Percentiles rank a stretch among this genome's conserved stretches.
These are phyloP conservation scores for Chaetomium cochliodes DNA, from an alignment of 495 filamentous ascomycete genomes.

Conservation along the genomic window DNA sequence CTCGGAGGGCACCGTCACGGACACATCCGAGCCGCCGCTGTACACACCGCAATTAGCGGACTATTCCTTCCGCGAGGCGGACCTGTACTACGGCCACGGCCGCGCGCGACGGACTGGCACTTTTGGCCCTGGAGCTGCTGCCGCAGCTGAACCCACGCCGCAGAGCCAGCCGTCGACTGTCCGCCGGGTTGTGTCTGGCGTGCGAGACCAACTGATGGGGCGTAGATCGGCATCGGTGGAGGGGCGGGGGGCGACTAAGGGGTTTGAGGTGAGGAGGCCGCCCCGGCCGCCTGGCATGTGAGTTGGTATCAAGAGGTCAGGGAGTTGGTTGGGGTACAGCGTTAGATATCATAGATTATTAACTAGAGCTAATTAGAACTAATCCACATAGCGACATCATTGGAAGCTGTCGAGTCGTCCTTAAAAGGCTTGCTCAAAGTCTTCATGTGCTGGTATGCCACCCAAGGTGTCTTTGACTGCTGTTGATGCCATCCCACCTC, in stretches of 20 bases:
- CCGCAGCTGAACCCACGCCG: no score
- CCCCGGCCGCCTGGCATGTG: not conserved
- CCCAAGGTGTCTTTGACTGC: no score
- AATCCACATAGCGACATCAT: no score
- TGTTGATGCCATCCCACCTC: no score
- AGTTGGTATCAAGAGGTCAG: not conserved
- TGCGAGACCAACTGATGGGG: not conserved
- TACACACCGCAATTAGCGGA: not conserved
- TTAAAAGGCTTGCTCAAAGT: no score
- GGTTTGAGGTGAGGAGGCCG: not conserved
- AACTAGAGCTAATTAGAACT: no score
- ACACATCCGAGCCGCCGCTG: not conserved
- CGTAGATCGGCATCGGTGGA: not conserved
- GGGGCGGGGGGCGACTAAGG: not conserved
- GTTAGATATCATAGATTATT: no score
- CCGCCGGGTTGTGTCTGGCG: not conserved
- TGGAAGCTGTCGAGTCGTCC: no score
- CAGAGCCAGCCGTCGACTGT: not conserved
- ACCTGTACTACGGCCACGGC: constrained; percentile 4
- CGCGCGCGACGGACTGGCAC: not conserved
- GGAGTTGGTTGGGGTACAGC: not conserved
- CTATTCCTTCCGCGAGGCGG: constrained; percentile 2
- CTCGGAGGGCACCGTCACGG: not conserved
- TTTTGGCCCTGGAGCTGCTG: not conserved
- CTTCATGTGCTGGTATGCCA: no score